These are phyloP conservation scores for Nannizziopsis barbatae DNA, from an alignment of 2,329 filamentous ascomycete genomes.

Conservation along the genomic window DNA sequence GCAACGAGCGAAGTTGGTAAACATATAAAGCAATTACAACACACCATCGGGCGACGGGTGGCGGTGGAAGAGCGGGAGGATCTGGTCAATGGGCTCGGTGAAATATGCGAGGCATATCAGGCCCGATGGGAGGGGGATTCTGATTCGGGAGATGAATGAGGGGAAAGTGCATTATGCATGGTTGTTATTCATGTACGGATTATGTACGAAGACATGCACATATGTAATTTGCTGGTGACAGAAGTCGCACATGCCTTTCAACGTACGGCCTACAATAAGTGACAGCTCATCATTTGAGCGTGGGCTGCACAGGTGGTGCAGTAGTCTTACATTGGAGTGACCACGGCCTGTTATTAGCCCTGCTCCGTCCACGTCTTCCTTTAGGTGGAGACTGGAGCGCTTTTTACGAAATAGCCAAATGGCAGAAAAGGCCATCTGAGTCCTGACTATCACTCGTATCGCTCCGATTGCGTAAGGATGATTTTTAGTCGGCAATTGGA, in stretches of 20 bases:
- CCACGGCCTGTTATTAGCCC: too few relatives aligned
- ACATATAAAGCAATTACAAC: slow-evolving; percentile 55
- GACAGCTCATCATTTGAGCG: slow-evolving; percentile 1
- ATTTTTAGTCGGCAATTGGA: too few relatives aligned
- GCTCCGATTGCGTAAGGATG: too few relatives aligned
- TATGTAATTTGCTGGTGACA: neutral
- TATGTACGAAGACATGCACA: neutral
- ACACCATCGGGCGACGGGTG: slow-evolving; percentile 51
- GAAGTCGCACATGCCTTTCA: slow-evolving; percentile 5
- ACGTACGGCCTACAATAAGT: neutral
- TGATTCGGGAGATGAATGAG: slow-evolving; percentile 34
- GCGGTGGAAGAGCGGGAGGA: slow-evolving; percentile 69
- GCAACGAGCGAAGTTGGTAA: slow-evolving; percentile 64
- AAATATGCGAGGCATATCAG: slow-evolving; percentile 77
- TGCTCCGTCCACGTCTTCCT: too few relatives aligned
- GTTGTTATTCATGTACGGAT: neutral
- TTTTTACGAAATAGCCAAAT: too few relatives aligned
- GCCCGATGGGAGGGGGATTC: slow-evolving; percentile 71
- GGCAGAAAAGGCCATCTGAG: too few relatives aligned
- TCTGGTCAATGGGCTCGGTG: slow-evolving; percentile 68
- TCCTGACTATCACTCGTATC: too few relatives aligned
- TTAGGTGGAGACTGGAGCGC: too few relatives aligned
- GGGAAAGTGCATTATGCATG: neutral
- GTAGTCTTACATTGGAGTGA: too few relatives aligned
- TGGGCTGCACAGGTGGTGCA: too few relatives aligned